phyloP scores from a whole-genome alignment of 345 rosid species.

The Syzygium aqueum region DNA sequence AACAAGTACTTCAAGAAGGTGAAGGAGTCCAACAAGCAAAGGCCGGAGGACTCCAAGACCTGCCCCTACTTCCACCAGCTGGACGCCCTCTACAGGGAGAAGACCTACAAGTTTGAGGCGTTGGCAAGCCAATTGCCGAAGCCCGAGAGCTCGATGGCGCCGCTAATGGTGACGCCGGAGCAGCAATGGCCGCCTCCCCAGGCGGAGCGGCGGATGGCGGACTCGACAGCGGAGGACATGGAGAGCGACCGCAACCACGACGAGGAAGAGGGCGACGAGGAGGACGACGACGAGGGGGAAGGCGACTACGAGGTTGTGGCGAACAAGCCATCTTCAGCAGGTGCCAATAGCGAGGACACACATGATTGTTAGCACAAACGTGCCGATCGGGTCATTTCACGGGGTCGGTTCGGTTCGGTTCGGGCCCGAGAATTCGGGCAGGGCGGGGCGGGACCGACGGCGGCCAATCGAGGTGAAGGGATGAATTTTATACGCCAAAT shows the following conservation, averaged over 20 bases:
- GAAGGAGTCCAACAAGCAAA: constrained; percentile 43
- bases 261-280: constrained; percentile 22
- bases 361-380: background rate
- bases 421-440: background rate
- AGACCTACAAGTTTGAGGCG: constrained; percentile 5
- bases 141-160: constrained; percentile 26
- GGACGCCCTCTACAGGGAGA: constrained; percentile 44
- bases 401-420: background rate
- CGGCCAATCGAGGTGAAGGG: background rate
- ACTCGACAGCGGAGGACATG: constrained; percentile 16
- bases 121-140: constrained; percentile 3
- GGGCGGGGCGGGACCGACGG: background rate
- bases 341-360: background rate
- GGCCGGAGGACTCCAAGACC: constrained; percentile 58
- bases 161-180: constrained; percentile 54
- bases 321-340: background rate
- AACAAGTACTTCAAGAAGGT: constrained; percentile 78
- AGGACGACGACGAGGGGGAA: constrained; percentile 24
- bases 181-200: constrained; percentile 55
- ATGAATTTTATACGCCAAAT: constrained; percentile 27
- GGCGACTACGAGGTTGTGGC: background rate
- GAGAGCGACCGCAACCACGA: constrained; percentile 7
- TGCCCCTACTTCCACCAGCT: constrained; percentile 61
- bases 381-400: background rate
- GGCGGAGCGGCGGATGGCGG: background rate